Base-by-base conservation (phyloP, 208 protist genomes). In the Plasmodiophora brassicae region DNA sequence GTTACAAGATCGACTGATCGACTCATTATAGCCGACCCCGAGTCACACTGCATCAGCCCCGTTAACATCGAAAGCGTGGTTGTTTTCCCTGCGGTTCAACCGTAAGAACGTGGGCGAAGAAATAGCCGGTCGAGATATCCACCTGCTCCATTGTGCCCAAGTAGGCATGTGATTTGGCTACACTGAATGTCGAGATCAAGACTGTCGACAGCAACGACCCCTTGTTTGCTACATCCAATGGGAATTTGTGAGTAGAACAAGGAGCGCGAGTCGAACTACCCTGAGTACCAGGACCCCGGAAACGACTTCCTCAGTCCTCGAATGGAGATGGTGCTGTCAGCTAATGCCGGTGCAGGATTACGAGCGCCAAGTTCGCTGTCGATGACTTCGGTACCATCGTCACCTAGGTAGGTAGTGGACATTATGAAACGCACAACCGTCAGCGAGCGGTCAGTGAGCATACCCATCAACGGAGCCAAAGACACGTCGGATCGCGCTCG, bases 61-160 rank as follows among this genome's bases (percentile, higher is more conserved):
- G 14, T 44, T 78, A 78, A 38, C 10, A 78, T 78, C 5, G 65
- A 78, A n/a, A 78, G 32, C n/a, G 41, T 44, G 10, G 65, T 78
- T 38, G 65, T 36, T 38, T 78, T 78, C 5, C 65, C 65, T 78
- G 5, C 65, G 41, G 10, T 14, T n/a, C 32, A 36, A 78, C 5
- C 14, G 41, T 5, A 78, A 5, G 10, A 38, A 78, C 41, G 5
- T 78, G 5, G 65, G 65, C 41, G n/a, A 78, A 78, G 5, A 78
- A 78, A 78, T 14, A 5, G 41, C 14, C 10, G n/a, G 32, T 5
- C 14, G 65, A 78, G 32, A 38, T 8, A 5, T 32, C 32, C 41
- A 78, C 65, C 65, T 5, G 65, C 65, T 78, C 65, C 65, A 32
- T 78, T 78, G 41, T 78, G 65, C 32, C 65, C 65, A 5, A 78